Base-by-base conservation (phyloP, 495 filamentous ascomycete genomes). In the Articulospora tetracladia region DNA sequence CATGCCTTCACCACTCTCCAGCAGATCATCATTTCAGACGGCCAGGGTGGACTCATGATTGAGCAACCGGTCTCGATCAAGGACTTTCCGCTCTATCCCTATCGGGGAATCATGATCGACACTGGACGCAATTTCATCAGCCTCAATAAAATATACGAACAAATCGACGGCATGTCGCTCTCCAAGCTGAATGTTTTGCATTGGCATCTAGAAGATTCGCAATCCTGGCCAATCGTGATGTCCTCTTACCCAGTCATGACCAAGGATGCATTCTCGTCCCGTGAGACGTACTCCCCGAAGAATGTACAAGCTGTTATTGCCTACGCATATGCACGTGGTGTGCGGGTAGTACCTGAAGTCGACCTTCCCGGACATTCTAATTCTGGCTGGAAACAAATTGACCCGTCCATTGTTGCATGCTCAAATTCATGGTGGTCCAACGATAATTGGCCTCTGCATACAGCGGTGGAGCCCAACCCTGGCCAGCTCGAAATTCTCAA, bases 1-100 rank as follows among this genome's bases (percentile, higher is more conserved):
- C 80, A 83, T 66, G 82, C 81, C 15, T 81, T 85, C 60, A 83
- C 80, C n/a, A 85, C 82, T 11, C 66, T 83, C 28, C 76, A 78
- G 58, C 80, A 83, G 62, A 60, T 83, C 15, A 70, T 83, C 53
- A 81, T 81, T 61, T 75, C 72, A 0, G 71, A 80, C 23, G 73
- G 74, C 15, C 57, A 72, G 12, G 76, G 76, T 12, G 60, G 60
- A 2, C 60, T 83, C 55, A 68, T 78, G 4, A 70, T 81, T 39
- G 78, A 81, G 65, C 76, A 81, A 60, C 75, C 77, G 0, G 78
- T 81, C 24, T 59, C 63, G 20, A 80, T 81, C 61, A 26, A 73
- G 47, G 78, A 81, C 65, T 68, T 69, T 0, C 78, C 78, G 2
- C 55, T 81, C 26, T 81, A 81, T 55, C 73, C 78, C 1, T 73